Evolutionary conservation across 306 rosid genomes (phyloP), one percentile per base, ranked within the genome.

Genomic region (Hippophae rhamnoides): DNA sequence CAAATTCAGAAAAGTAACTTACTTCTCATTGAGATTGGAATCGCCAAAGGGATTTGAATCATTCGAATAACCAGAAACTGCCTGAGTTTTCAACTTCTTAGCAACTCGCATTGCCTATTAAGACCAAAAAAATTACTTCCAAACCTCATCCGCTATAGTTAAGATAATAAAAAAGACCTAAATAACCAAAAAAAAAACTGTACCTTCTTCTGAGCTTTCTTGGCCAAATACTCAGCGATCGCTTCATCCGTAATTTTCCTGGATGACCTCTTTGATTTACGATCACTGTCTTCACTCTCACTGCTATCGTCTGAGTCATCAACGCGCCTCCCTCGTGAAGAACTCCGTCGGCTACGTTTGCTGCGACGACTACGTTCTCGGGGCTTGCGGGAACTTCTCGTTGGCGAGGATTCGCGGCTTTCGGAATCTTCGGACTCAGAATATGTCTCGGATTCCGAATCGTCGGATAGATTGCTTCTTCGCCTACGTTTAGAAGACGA

Each of bases 31-130:
- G 74, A 90, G 94, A 79, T 90, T 90, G 64, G 97, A 82, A 66
- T 90, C 97, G 61, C 97, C 97, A 56, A 86, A 86, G 27, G 95
- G 97, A 81, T 90, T 90, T 6, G 97, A 84, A 60, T 86, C 97
- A 43, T 90, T 90, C 9, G 97, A 86, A 66, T 86, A 90, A 47
- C 95, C 94, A 0, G 97, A 82, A 45, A 84, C 94, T 31, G 85
- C 79, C 51, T 68, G 76, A 3, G 84, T 59, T 69, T 86, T 90
- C 54, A 86, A 68, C 63, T 82, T 84, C 73, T 90, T 90, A 3
- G 94, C 94, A 40, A 74, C 86, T 70, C 74, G 72, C 65, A 50
- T 52, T 2, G 94, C 95, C 97, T 86, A 57, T 50, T 5, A 61
- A 56, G 43, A 11, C 13, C 10, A 63, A 53, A 50, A 10, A 10